Percentiles rank a stretch among this genome's conserved stretches.
Evolutionary conservation across 768 basidiomycete genomes (phyloP).

Genomic region (Podaxis mareebaensis): DNA sequence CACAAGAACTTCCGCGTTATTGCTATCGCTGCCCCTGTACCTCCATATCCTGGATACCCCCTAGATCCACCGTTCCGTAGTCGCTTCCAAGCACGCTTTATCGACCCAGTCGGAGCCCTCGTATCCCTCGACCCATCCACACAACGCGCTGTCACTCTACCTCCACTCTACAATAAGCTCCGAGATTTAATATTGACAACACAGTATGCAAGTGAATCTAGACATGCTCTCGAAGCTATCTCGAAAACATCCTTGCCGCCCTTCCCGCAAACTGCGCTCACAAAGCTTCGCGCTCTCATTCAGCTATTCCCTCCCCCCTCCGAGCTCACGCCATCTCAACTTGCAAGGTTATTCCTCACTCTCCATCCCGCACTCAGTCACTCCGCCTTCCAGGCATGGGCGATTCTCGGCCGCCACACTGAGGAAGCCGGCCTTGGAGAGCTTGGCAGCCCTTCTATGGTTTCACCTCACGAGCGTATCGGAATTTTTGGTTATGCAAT

Average conservation of each 20-base stretch:
- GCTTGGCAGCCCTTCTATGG: constrained; percentile 48
- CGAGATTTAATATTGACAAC: constrained; percentile 60
- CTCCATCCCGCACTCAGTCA: constrained; percentile 60
- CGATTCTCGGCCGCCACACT: constrained; percentile 54
- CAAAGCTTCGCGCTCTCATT: constrained; percentile 48
- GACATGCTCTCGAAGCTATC: constrained; percentile 51
- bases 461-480: constrained; percentile 38
- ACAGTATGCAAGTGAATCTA: constrained; percentile 62
- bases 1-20: constrained; percentile 70
- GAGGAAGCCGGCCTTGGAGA: constrained; percentile 55
- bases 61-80: constrained; percentile 69
- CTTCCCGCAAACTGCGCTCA: constrained; percentile 65
- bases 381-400: constrained; percentile 64
- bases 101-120: constrained; percentile 58
- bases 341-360: constrained; percentile 53
- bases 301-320: constrained; percentile 50
- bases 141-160: constrained; percentile 4
- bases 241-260: constrained; percentile 55
- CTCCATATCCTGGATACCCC: constrained; percentile 66
- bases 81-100: constrained; percentile 68
- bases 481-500: constrained; percentile 58
- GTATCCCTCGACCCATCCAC: constrained; percentile 40
- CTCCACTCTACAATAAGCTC: constrained; percentile 43
- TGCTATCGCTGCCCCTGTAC: constrained; percentile 69
- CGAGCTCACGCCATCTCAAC: constrained; percentile 42